Base-by-base conservation (phyloP, 495 filamentous ascomycete genomes). In the Talaromyces thailandensis region DNA sequence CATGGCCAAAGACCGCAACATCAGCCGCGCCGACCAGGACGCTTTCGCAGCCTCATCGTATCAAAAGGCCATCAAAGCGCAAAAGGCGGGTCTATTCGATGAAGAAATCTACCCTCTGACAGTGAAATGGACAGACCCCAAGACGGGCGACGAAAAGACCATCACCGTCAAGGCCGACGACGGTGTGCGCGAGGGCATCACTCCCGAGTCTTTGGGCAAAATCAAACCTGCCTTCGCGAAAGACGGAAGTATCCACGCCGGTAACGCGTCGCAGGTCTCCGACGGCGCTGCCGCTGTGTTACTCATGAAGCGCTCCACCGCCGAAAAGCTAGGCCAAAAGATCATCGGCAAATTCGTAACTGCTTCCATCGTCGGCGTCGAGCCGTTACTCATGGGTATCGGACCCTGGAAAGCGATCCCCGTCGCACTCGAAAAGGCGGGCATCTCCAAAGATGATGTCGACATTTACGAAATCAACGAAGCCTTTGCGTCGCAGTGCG, bases 381-480 rank as follows among this genome's bases (percentile, higher is more conserved):
- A 88, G 73, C 94, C 94, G 2, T 79, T 98, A 37, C 86, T 97
- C 55, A 98, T 98, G 94, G 94, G 94, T 66, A 78, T 96, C 61
- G 94, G 94, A 1, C 94, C 94, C 21, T 96, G 92, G 88, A 92
- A 92, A 73, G 93, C 94, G 31, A 97, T 98, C 72, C 94, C 94
- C 62, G 87, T 92, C 69, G 91, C 90, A 6, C 86, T 96, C 64
- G 81, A 87, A 73, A 93, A 94, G 71, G 89, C 92, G 3, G 90
- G 92, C 48, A 83, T 98, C 64, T 83, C 80, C 65, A 92, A 89
- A 76, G 88, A 93, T 53, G 94, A 98, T 64, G 91, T 98, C 37
- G 95, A 97, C 73, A 90, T 98, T 71, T 98, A 82, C 71, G 94
- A 98, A 85, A 98, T 98, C 82, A 98, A 98, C 81, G 94, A 98